A percentile compares a stretch with the other conserved stretches of the same genome.
These are phyloP conservation scores for Lepidium africanum DNA, from an alignment of 345 rosid genomes.

Conservation along the genomic window DNA sequence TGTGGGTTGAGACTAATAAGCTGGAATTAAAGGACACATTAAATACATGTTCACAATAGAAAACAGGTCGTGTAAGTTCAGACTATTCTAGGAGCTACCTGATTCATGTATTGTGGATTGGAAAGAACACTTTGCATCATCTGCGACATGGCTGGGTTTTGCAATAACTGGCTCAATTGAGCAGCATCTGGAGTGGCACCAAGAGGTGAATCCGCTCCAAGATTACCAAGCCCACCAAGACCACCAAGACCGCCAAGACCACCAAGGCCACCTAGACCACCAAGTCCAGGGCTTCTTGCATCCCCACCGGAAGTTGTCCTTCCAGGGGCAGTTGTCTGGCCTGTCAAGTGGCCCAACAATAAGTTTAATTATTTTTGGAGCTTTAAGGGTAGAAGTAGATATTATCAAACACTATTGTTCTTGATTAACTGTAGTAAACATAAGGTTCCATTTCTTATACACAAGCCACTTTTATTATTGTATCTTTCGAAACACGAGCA, in stretches of 20 bases:
- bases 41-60: neutral
- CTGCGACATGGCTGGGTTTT: conserved; percentile 77
- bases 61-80: neutral
- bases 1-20: conserved; percentile 54
- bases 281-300: conserved; percentile 45
- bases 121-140: conserved; percentile 75
- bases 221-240: conserved; percentile 55
- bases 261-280: conserved; percentile 53
- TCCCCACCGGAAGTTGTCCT: conserved; percentile 50
- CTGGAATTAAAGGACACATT: conserved; percentile 26
- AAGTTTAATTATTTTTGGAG: neutral
- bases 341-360: conserved; percentile 9
- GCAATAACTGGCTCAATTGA: conserved; percentile 55
- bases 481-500: neutral
- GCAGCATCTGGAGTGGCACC: conserved; percentile 45
- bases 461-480: neutral
- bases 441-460: neutral
- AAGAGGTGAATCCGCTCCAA: conserved; percentile 47
- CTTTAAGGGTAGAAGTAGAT: neutral
- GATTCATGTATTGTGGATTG: conserved; percentile 79
- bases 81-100: conserved; percentile 31
- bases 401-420: neutral
- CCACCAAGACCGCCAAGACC: conserved; percentile 48
- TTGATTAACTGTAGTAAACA: neutral
- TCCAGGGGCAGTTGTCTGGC: conserved; percentile 43